Evolutionary conservation across 306 rosid species (phyloP).

Genomic region (Castanopsis chinensis): DNA sequence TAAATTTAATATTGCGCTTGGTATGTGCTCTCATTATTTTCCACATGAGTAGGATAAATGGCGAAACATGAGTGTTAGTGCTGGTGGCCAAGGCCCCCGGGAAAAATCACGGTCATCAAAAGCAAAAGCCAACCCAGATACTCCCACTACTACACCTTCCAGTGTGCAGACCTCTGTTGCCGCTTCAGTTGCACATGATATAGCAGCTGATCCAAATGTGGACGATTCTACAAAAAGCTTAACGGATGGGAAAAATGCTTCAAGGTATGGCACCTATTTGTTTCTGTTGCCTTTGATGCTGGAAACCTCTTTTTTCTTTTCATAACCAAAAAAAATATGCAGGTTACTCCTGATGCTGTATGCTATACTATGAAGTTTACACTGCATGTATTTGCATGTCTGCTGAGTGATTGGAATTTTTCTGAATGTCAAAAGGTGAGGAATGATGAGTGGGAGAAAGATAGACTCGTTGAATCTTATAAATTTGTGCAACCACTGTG

Average conservation of each 20-base stretch:
- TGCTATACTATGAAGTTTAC: constrained; percentile 5
- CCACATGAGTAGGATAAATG: constrained; percentile 37
- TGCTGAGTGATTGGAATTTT: not conserved
- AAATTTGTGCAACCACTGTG: not conserved
- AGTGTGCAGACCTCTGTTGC: constrained; percentile 13
- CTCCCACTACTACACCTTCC: constrained; percentile 8
- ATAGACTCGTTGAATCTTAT: not conserved
- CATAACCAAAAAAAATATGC: not conserved
- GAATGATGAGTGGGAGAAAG: constrained; percentile 2
- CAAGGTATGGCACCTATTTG: constrained; percentile 14
- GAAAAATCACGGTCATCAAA: constrained; percentile 29
- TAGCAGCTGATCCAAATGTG: constrained; percentile 1
- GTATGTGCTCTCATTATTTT: not conserved
- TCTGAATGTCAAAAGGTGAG: not conserved
- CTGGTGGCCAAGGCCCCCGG: constrained; percentile 25
- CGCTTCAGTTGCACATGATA: constrained; percentile 1
- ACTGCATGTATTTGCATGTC: not conserved
- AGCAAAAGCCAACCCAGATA: constrained; percentile 27
- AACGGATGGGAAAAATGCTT: constrained; percentile 24
- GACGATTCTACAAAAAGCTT: constrained; percentile 32
- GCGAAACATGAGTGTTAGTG: constrained; percentile 42
- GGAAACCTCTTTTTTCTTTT: not conserved
- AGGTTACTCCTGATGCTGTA: not conserved
- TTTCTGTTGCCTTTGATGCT: not conserved
- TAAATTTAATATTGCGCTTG: not conserved